These are phyloP conservation scores for Panicum virgatum DNA, from an alignment of 202 grass and related monocot genomes.

Conservation along the genomic window DNA sequence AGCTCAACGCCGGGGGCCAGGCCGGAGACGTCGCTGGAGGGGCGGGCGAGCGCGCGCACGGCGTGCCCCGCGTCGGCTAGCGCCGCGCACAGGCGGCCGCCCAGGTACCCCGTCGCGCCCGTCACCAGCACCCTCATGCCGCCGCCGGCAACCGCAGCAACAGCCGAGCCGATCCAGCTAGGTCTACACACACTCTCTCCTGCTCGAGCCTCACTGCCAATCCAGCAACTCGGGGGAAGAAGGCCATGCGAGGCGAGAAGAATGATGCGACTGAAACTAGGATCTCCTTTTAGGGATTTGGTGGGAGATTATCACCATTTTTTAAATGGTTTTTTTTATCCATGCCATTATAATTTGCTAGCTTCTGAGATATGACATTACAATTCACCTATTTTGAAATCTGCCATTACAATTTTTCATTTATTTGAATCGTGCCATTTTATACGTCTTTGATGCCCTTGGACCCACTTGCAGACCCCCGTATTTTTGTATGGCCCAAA, in stretches of 20 bases:
- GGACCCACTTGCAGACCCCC: no score
- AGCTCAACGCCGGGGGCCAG: constrained; percentile 49
- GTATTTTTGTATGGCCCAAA: no score
- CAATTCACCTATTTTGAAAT: no score
- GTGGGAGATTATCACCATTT: neutral
- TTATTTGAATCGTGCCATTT: no score
- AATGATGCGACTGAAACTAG: neutral
- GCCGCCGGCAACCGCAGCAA: neutral
- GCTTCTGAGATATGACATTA: no score
- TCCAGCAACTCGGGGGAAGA: neutral
- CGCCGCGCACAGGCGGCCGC: constrained; percentile 61
- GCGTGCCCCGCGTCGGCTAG: constrained; percentile 58
- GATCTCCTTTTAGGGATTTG: constrained; percentile 2
- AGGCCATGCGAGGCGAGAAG: neutral
- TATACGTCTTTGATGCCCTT: no score
- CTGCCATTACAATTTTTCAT: no score
- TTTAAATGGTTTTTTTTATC: no score
- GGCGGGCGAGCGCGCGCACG: constrained; percentile 74
- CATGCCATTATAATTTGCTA: no score
- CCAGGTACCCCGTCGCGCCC: constrained; percentile 80
- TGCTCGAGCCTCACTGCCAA: neutral
- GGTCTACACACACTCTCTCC: neutral
- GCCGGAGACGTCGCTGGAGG: constrained; percentile 55
- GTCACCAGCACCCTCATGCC: constrained; percentile 75
- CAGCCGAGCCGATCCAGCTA: neutral